These are phyloP conservation scores for Cladophialophora chaetospira DNA, from an alignment of 2,329 filamentous ascomycete species.

Conservation along the genomic window DNA sequence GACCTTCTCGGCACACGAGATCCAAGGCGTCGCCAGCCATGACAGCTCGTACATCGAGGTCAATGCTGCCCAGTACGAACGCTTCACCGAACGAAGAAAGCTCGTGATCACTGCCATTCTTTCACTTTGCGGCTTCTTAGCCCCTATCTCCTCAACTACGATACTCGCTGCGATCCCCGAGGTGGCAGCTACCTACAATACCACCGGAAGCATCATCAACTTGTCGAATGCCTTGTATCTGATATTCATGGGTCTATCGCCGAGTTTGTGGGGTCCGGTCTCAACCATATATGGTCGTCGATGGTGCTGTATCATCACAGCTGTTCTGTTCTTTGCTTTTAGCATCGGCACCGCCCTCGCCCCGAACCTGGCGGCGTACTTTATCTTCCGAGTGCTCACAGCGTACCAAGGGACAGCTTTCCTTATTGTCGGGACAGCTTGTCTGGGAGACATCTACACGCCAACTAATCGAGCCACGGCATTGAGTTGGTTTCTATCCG, in stretches of 20 bases:
- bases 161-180: constrained; percentile 74
- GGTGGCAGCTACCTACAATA: constrained; percentile 65
- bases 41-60: constrained; percentile 36
- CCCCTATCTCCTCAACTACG: constrained; percentile 73
- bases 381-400: constrained; percentile 72
- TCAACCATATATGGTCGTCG: constrained; percentile 66
- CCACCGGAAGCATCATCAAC: constrained; percentile 70
- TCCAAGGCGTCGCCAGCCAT: constrained; percentile 27
- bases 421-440: constrained; percentile 69
- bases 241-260: constrained; percentile 70
- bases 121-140: constrained; percentile 74
- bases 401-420: constrained; percentile 77
- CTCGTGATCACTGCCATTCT: constrained; percentile 67
- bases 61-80: constrained; percentile 63
- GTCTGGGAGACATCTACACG: constrained; percentile 68
- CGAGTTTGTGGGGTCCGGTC: constrained; percentile 72
- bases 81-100: constrained; percentile 64
- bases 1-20: constrained; percentile 38
- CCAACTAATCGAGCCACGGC: constrained; percentile 71
- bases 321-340: constrained; percentile 66
- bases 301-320: constrained; percentile 61
- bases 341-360: constrained; percentile 73
- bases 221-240: constrained; percentile 75
- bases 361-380: constrained; percentile 70
- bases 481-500: constrained; percentile 71